Percentiles rank a stretch among this genome's conserved stretches.
These are phyloP conservation scores for Globisporangium nagaii DNA, from an alignment of 352 stramenopile genomes.

Conservation along the genomic window DNA sequence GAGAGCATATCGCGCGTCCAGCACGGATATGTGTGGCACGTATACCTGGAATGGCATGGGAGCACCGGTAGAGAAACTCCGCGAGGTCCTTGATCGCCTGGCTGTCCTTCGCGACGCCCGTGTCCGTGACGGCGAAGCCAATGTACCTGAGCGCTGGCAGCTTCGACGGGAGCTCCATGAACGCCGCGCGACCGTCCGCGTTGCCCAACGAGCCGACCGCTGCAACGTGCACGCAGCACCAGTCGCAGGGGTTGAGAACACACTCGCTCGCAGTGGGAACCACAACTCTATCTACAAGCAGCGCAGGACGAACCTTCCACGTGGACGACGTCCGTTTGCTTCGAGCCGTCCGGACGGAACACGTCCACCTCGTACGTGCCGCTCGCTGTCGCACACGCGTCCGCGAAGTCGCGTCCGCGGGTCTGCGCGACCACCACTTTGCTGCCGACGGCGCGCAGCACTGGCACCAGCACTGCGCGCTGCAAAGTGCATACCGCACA, in stretches of 20 bases:
- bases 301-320: constrained; percentile 1
- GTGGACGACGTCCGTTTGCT: constrained; percentile 13
- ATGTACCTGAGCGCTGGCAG: constrained; percentile 25
- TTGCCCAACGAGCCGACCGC: constrained; percentile 23
- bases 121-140: constrained; percentile 40
- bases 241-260: no score
- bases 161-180: constrained; percentile 22
- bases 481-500: no score
- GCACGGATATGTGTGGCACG: no score
- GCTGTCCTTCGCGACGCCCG: constrained; percentile 21
- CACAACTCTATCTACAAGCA: no score
- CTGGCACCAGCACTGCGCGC: constrained; percentile 30
- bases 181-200: constrained; percentile 14
- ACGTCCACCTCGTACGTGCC: constrained; percentile 33
- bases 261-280: no score
- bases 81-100: constrained; percentile 43
- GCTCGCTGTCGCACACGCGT: constrained; percentile 8
- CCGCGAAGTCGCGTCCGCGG: constrained; percentile 25
- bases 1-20: no score
- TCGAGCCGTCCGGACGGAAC: constrained; percentile 16
- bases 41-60: constrained; percentile 28
- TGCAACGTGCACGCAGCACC: not conserved
- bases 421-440: constrained; percentile 29
- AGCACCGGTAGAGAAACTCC: constrained; percentile 43
- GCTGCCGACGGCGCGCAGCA: constrained; percentile 14